phyloP scores from a whole-genome alignment of 352 stramenopile species.

The Pythium biforme region DNA sequence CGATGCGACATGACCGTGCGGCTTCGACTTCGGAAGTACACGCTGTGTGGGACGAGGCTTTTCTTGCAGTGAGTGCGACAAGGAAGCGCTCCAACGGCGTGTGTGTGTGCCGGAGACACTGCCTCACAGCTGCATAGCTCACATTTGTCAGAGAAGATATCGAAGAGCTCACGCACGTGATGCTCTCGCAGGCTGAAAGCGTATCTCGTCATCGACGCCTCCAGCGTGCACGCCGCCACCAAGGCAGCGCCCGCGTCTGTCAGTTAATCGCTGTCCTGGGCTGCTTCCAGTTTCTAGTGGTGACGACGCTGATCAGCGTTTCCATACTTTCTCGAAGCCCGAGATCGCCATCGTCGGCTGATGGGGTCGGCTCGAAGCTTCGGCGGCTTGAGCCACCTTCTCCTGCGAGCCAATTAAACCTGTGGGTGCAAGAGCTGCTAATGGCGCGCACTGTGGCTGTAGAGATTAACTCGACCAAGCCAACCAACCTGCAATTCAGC shows the following conservation, averaged over 20 bases:
- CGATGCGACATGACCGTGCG: constrained; percentile 27
- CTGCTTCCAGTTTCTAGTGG: constrained; percentile 13
- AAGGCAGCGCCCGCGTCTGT: constrained; percentile 5
- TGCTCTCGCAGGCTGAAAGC: not conserved
- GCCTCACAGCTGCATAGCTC: no score
- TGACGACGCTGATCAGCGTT: constrained; percentile 4
- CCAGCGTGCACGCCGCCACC: not conserved
- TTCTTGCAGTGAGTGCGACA: constrained; percentile 21
- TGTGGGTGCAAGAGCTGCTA: constrained; percentile 8
- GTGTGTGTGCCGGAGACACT: no score
- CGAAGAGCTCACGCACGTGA: no score
- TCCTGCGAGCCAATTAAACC: not conserved
- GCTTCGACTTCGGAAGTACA: constrained; percentile 28
- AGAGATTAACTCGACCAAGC: not conserved
- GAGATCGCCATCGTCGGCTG: not conserved
- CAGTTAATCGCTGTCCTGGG: constrained; percentile 3
- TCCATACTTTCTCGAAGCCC: not conserved
- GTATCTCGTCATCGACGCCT: constrained; percentile 3
- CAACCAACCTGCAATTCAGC: not conserved
- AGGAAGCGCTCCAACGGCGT: no score
- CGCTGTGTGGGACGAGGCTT: constrained; percentile 32
- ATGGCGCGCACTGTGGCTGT: not conserved
- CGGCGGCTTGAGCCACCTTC: not conserved
- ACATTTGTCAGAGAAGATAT: no score
- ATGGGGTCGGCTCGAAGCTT: not conserved